Conservation (phyloP, 495 filamentous ascomycete species). For the Penicillium psychrofluorescens region DNA sequence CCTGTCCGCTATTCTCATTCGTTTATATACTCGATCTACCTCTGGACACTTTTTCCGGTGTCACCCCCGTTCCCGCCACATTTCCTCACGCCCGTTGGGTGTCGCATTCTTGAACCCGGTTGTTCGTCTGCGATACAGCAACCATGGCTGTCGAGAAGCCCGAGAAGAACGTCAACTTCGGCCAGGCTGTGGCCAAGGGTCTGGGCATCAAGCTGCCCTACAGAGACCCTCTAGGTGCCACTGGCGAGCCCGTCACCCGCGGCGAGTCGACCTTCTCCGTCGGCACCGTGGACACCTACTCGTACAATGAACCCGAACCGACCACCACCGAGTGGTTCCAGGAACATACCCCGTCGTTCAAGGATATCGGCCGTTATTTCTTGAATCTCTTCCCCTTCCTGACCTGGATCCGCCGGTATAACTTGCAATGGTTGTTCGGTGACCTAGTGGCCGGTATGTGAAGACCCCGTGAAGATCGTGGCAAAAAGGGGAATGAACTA, state of each 20-base stretch:
- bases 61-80: too few relatives aligned
- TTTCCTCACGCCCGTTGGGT: too few relatives aligned
- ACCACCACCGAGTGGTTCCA: slow-evolving; percentile 64
- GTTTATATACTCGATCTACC: neutral
- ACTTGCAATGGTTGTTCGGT: slow-evolving; percentile 78
- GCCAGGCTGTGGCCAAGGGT: slow-evolving; percentile 68
- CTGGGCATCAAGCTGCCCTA: slow-evolving; percentile 81
- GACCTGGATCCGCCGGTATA: slow-evolving; percentile 83
- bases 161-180: slow-evolving; percentile 46
- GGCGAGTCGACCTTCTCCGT: slow-evolving; percentile 76
- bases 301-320: slow-evolving; percentile 78
- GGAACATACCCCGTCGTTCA: slow-evolving; percentile 49
- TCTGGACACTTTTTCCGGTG: too few relatives aligned
- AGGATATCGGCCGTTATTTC: slow-evolving; percentile 51
- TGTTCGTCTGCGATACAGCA: slow-evolving; percentile 4
- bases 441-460: slow-evolving; percentile 81
- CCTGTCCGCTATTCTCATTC: neutral
- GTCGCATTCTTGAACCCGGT: neutral
- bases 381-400: slow-evolving; percentile 76
- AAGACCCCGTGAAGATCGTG: neutral
- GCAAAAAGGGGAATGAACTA: too few relatives aligned
- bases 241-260: slow-evolving; percentile 49
- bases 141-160: slow-evolving; percentile 24
- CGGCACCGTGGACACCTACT: slow-evolving; percentile 68
- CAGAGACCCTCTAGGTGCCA: slow-evolving; percentile 43